phyloP scores from a whole-genome alignment of 257 asterid genomes.

The Linaria vulgaris region DNA sequence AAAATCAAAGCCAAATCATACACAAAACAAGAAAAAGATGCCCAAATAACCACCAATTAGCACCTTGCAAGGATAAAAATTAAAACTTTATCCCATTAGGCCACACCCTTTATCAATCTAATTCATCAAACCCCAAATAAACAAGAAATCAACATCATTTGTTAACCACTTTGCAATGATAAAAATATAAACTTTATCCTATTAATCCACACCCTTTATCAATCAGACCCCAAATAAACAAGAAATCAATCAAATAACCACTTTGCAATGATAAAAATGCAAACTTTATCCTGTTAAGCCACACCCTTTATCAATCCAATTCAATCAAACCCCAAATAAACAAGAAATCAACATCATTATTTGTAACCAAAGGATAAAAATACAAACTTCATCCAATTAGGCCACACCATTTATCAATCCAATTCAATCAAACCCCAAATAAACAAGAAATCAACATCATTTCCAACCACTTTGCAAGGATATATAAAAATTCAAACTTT shows the following conservation, averaged over 20 bases:
- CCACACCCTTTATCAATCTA: conserved; percentile 12
- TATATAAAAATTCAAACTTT: no score
- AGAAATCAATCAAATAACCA: conserved; percentile 1
- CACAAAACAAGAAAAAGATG: conserved; percentile 3
- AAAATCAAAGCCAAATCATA: neutral
- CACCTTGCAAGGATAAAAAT: neutral
- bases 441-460: no score
- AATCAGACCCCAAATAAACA: conserved; percentile 26
- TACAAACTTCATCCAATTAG: neutral
- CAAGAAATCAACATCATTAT: neutral
- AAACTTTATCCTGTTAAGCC: conserved; percentile 17
- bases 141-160: neutral
- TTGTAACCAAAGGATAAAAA: neutral
- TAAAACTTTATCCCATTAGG: conserved; percentile 18
- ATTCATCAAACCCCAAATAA: conserved; percentile 17
- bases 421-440: no score
- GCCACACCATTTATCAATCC: no score
- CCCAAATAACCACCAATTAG: conserved; percentile 22
- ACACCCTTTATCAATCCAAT: conserved; percentile 13
- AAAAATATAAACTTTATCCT: no score
- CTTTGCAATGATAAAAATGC: neutral
- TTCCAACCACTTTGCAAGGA: no score
- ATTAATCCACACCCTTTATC: no score
- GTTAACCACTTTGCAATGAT: no score
- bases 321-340: conserved; percentile 18